Conservation (phyloP, 2,329 filamentous ascomycete species). For the Aureobasidium vineae region DNA sequence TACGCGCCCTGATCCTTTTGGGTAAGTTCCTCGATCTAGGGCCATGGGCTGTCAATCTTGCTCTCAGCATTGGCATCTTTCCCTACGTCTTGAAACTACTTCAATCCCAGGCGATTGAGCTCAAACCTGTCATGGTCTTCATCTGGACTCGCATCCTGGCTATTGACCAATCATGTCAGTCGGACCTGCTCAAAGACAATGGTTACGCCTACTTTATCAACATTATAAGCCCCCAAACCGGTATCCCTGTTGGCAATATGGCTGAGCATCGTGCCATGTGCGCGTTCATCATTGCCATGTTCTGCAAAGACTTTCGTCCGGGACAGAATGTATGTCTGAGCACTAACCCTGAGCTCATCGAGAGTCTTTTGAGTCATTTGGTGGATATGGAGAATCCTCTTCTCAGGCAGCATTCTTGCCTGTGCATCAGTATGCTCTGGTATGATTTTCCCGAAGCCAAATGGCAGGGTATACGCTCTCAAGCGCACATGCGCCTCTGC, state of each 20-base stretch:
- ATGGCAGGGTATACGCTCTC: slow-evolving; percentile 89
- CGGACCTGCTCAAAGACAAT: slow-evolving; percentile 92
- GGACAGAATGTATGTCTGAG: slow-evolving; percentile 90
- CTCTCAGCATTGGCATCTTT: slow-evolving; percentile 96
- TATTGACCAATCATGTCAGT: slow-evolving; percentile 90
- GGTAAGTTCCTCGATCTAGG: slow-evolving; percentile 93
- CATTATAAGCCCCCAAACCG: slow-evolving; percentile 71
- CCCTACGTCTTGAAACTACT: slow-evolving; percentile 97
- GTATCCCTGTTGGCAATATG: slow-evolving; percentile 74
- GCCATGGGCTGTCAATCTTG: slow-evolving; percentile 97
- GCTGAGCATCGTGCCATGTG: slow-evolving; percentile 99
- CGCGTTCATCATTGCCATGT: slow-evolving; percentile 94
- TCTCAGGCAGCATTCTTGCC: slow-evolving; percentile 89
- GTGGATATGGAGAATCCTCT: slow-evolving; percentile 83
- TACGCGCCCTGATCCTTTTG: slow-evolving; percentile 85
- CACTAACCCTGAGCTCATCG: slow-evolving; percentile 82
- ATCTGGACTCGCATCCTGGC: slow-evolving; percentile 97
- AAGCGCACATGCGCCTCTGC: slow-evolving; percentile 77
- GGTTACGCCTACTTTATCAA: slow-evolving; percentile 96
- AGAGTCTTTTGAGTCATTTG: slow-evolving; percentile 79
- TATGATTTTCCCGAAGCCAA: slow-evolving; percentile 87
- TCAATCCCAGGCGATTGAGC: slow-evolving; percentile 88
- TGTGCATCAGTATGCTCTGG: slow-evolving; percentile 96
- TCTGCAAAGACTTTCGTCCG: slow-evolving; percentile 91
- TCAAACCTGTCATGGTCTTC: slow-evolving; percentile 99